phyloP scores from a whole-genome alignment of 495 filamentous ascomycete species.

The Lineolata rhizophorae region DNA sequence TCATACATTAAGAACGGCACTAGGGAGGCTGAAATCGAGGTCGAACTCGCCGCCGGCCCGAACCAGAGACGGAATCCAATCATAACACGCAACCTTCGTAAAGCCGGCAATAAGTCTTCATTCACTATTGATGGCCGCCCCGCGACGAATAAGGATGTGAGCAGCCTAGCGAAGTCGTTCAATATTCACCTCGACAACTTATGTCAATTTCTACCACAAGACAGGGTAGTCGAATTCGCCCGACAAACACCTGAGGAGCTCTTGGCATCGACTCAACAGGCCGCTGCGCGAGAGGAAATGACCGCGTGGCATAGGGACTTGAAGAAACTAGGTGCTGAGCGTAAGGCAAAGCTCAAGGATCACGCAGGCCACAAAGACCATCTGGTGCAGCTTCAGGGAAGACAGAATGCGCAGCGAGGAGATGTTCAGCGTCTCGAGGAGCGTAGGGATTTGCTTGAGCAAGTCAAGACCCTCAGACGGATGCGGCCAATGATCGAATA shows the following conservation, averaged over 20 bases:
- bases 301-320: slow-evolving; percentile 54
- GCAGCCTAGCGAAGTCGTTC: slow-evolving; percentile 40
- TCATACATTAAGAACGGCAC: slow-evolving; percentile 89
- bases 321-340: slow-evolving; percentile 42
- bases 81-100: slow-evolving; percentile 51
- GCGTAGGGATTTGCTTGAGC: slow-evolving; percentile 40
- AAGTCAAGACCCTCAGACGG: slow-evolving; percentile 42
- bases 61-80: slow-evolving; percentile 35
- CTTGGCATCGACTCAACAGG: slow-evolving; percentile 62
- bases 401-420: slow-evolving; percentile 55
- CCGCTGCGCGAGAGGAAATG: slow-evolving; percentile 65
- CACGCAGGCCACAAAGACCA: slow-evolving; percentile 35
- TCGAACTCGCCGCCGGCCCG: slow-evolving; percentile 49
- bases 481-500: slow-evolving; percentile 46
- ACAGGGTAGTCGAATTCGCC: slow-evolving; percentile 88
- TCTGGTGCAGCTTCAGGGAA: slow-evolving; percentile 40
- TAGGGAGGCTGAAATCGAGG: slow-evolving; percentile 60
- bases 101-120: slow-evolving; percentile 55
- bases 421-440: slow-evolving; percentile 72
- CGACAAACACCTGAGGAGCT: slow-evolving; percentile 68
- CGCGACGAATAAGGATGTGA: slow-evolving; percentile 32
- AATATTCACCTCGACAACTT: slow-evolving; percentile 92
- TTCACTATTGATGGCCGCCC: slow-evolving; percentile 49
- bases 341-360: slow-evolving; percentile 39
- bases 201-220: slow-evolving; percentile 93